phyloP scores from a whole-genome alignment of 2,329 filamentous ascomycete genomes.

The Aspergillus pseudonomiae region DNA sequence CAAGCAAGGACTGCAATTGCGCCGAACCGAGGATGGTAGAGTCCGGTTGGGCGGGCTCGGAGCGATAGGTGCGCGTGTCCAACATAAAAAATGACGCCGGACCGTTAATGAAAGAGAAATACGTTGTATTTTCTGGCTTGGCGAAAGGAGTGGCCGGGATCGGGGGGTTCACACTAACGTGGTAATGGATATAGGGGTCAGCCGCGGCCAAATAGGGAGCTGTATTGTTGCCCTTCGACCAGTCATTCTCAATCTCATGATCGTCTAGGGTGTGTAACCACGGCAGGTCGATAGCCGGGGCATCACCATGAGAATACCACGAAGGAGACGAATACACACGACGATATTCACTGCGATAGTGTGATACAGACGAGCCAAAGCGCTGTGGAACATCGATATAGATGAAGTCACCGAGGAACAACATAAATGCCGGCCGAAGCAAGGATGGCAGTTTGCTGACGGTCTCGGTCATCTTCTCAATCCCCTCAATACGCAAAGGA shows the following conservation, averaged over 20 bases:
- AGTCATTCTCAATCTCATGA: slow-evolving; percentile 95
- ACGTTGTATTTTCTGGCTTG: slow-evolving; percentile 67
- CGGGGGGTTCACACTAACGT: slow-evolving; percentile 82
- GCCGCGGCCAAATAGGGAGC: slow-evolving; percentile 78
- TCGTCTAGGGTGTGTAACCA: slow-evolving; percentile 98
- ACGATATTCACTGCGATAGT: slow-evolving; percentile 89
- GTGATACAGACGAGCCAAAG: slow-evolving; percentile 70
- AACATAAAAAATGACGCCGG: slow-evolving; percentile 93
- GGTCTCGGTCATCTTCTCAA: slow-evolving; percentile 73
- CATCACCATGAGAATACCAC: slow-evolving; percentile 70
- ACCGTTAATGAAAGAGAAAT: slow-evolving; percentile 86
- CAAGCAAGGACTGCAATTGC: slow-evolving; percentile 78
- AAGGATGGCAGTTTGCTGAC: slow-evolving; percentile 68
- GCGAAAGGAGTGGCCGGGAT: slow-evolving; percentile 51
- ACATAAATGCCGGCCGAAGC: slow-evolving; percentile 57
- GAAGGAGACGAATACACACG: slow-evolving; percentile 96
- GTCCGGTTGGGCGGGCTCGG: slow-evolving; percentile 48
- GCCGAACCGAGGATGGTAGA: slow-evolving; percentile 86
- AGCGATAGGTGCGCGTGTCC: slow-evolving; percentile 87
- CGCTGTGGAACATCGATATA: slow-evolving; percentile 76
- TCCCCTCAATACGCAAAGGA: slow-evolving; percentile 77
- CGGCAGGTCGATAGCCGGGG: slow-evolving; percentile 67
- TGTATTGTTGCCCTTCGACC: slow-evolving; percentile 74
- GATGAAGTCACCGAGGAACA: slow-evolving; percentile 58
- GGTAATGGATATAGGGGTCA: slow-evolving; percentile 86